Evolutionary conservation across 345 rosid species (phyloP), one percentile per base, ranked within the genome.

Genomic region (Schrenkiella parvula): DNA sequence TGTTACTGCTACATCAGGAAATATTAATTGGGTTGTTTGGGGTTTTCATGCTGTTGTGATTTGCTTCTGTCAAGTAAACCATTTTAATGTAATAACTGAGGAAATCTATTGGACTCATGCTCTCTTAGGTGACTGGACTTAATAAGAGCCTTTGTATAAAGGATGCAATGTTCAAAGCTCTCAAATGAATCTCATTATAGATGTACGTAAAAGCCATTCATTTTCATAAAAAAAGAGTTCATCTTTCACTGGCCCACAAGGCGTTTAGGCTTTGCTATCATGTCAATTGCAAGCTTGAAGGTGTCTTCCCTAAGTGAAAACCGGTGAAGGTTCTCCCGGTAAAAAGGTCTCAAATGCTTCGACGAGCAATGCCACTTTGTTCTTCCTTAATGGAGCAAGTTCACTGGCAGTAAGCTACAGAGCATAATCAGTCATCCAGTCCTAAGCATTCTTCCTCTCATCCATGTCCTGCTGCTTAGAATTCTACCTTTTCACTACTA

Each of bases 361-460:
- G 22, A 86, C 84, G n/a, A 93, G 92, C 61, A 90, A 82, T 73
- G 84, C 84, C 58, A 88, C 96, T 68, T 87, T 87, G 77, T 82
- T 85, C 76, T 86, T 86, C 74, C 88, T 78, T 38, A 85, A 83
- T 13, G 88, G 85, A 62, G 84, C 92, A 44, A 90, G 91, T 75
- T 82, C 84, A 50, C 85, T 76, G 42, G 87, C 82, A 3, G 89
- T 82, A 62, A 78, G 82, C 65, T 80, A 88, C 59, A 93, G 92
- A 17, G 93, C 89, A 64, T 83, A 77, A 82, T 93, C 98, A 39
- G 79, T 76, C 98, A 90, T 93, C 96, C 90, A 90, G 73, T 90
- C 96, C 32, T 88, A 87, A 4, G 89, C 56, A 41, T 82, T 82
- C 78, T 78, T 93, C 81, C 81, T 87, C 43, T 78, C 87, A 63